Base-by-base conservation (phyloP, 441 rosid species). In the Pelargonium exstipulatum region DNA sequence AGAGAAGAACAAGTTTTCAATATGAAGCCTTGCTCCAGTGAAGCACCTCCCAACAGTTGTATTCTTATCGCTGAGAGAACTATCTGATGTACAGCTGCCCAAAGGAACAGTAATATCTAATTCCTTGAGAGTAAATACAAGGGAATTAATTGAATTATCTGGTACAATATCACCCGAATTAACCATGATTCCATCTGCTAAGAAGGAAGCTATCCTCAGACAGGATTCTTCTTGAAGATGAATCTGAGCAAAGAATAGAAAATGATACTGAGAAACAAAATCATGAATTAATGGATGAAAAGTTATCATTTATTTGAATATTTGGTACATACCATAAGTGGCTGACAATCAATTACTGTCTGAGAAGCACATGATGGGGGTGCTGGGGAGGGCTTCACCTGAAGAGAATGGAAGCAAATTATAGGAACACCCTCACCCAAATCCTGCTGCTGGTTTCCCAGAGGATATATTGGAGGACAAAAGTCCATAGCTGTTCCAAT, bases 211-310 rank as follows among this genome's bases (percentile, higher is more conserved):
- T 78, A 95, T 92, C 80, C 99, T 89, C 79, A 95, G 82, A 83
- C 96, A 90, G 62, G 97, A 90, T 83, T 92, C 98, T 86, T 95
- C 99, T 79, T 95, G 96, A 74, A 95, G 96, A 80, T 87, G 87
- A 74, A 95, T 79, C 99, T 95, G 85, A 78, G 65, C 51, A 78
- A 83, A 71, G 42, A 76, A 72, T 16, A 37, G 43, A 35, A 12
- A 64, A 64, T 24, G 43, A 61, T 29, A 18, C 64, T 75, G 18
- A 77, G 29, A 71, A 60, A 61, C 26, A 66, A 70, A 66, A 73
- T 1, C 22, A 10, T 13, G 66, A 49, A 64, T 1, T 61, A 60
- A 60, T 5, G 46, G 68, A 69, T 35, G 61, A 66, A 58, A 75
- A 67, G 62, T 22, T 7, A 9, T 62, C 13, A 69, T 45, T 43